Evolutionary conservation across 1,284 basidiomycete genomes (phyloP).

Genomic region (Ganoderma leucocontextum): DNA sequence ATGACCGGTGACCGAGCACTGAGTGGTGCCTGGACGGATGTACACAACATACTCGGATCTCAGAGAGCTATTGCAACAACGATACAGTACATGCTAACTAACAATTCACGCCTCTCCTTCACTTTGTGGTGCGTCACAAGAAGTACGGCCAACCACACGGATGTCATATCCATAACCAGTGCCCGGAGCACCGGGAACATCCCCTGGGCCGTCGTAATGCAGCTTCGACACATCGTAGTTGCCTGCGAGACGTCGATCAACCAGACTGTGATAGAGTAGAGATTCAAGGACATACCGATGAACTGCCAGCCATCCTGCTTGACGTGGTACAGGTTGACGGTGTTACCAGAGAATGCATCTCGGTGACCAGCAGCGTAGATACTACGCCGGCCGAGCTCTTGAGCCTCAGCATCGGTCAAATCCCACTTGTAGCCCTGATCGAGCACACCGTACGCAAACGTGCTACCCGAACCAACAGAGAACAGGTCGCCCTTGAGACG

Average conservation of each 20-base stretch:
- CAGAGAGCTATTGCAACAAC: slow-evolving; percentile 25
- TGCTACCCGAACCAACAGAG: slow-evolving; percentile 98
- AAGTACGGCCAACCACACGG: slow-evolving; percentile 53
- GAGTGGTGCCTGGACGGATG: not conserved
- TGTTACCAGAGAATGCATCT: slow-evolving; percentile 98
- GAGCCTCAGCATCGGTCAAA: slow-evolving; percentile 91
- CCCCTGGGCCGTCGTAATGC: slow-evolving; percentile 85
- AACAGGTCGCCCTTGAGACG: slow-evolving; percentile 97
- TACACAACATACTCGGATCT: not conserved
- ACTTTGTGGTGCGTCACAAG: slow-evolving; percentile 38
- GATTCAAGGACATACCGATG: slow-evolving; percentile 69
- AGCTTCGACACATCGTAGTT: slow-evolving; percentile 84
- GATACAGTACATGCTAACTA: slow-evolving; percentile 25
- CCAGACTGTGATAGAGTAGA: not conserved
- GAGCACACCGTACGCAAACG: slow-evolving; percentile 98
- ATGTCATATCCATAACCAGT: slow-evolving; percentile 83
- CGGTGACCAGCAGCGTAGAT: slow-evolving; percentile 98
- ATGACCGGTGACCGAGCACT: too few relatives aligned
- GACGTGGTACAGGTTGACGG: slow-evolving; percentile 96
- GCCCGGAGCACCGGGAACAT: slow-evolving; percentile 68
- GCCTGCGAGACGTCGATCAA: slow-evolving; percentile 50
- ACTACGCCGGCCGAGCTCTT: slow-evolving; percentile 92
- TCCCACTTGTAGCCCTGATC: slow-evolving; percentile 98
- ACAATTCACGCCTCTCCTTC: slow-evolving; percentile 21
- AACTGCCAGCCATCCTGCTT: slow-evolving; percentile 95